Percentiles rank a stretch among this genome's conserved stretches.
phyloP scores from a whole-genome alignment of 139 green algal species.

The Micractinium conductrix region DNA sequence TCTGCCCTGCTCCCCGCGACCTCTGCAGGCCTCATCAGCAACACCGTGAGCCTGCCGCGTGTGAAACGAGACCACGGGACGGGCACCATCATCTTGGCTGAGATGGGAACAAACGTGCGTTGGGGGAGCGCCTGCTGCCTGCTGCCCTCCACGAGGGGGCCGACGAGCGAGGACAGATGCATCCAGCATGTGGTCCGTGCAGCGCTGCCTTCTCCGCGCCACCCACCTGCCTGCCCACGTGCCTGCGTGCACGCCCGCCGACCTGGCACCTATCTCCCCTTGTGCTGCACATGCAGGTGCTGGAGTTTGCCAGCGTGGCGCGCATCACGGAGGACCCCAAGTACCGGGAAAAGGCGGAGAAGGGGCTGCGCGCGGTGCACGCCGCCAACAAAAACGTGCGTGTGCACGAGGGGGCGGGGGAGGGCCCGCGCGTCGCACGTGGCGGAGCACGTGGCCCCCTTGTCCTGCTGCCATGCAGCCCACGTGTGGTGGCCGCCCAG shows the following conservation, averaged over 20 bases:
- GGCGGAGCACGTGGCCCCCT: too few relatives aligned
- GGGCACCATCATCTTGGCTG: slow-evolving; percentile 34
- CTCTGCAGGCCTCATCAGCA: slow-evolving; percentile 50
- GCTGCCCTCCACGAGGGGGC: too few relatives aligned
- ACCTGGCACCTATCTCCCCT: neutral
- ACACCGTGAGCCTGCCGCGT: slow-evolving; percentile 33
- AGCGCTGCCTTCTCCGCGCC: too few relatives aligned
- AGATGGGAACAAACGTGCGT: slow-evolving; percentile 58
- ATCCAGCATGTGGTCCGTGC: too few relatives aligned
- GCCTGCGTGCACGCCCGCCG: neutral
- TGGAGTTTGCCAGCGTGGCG: slow-evolving; percentile 82
- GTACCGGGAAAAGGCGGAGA: slow-evolving; percentile 51
- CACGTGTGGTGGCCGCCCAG: too few relatives aligned
- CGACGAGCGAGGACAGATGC: too few relatives aligned
- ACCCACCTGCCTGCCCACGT: neutral
- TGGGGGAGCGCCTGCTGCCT: too few relatives aligned
- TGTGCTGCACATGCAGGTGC: neutral
- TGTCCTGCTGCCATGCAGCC: neutral
- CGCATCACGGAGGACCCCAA: slow-evolving; percentile 56
- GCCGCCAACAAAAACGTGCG: slow-evolving; percentile 20
- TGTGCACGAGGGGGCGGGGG: too few relatives aligned
- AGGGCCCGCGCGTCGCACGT: too few relatives aligned
- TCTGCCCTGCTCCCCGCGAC: neutral
- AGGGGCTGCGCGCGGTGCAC: slow-evolving; percentile 29
- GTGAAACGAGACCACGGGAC: neutral